A percentile compares a stretch with the other conserved stretches of the same genome.
These are phyloP conservation scores for Diversispora epigaea DNA, from an alignment of 192 early-diverging fungal species.

Conservation along the genomic window DNA sequence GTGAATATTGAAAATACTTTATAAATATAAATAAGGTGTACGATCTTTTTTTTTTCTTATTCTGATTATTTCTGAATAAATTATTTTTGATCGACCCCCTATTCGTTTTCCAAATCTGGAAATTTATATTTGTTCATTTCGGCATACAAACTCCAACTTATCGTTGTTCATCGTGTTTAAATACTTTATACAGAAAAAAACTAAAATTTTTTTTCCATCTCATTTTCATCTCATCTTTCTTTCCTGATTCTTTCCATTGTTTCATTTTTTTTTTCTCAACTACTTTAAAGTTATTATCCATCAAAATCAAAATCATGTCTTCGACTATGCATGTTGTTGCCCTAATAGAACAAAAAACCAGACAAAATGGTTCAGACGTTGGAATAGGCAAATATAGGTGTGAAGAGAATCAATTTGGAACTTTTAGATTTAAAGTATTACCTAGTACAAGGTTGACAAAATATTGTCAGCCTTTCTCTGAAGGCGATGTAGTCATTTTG, in stretches of 20 bases:
- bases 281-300: not conserved
- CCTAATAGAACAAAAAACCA: conserved; percentile 11
- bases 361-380: not conserved
- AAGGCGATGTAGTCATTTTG: conserved; percentile 13
- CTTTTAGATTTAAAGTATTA: not conserved
- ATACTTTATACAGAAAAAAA: not conserved
- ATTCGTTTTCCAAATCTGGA: not conserved
- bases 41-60: not conserved
- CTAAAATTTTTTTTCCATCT: not conserved
- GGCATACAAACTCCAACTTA: not conserved
- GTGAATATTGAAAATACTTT: too few relatives aligned
- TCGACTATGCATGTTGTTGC: conserved; percentile 17
- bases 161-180: not conserved
- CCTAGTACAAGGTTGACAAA: conserved; percentile 8
- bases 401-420: conserved; percentile 20
- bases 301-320: not conserved
- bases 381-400: not conserved
- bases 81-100: not conserved
- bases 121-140: conserved; percentile 5
- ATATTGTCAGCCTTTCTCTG: conserved; percentile 10
- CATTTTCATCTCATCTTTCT: too few relatives aligned
- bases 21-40: too few relatives aligned
- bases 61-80: not conserved
- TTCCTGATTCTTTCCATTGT: not conserved
- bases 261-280: not conserved